These are phyloP conservation scores for Pseudocercospora eumusae DNA, from an alignment of 2,329 filamentous ascomycete species.

Conservation along the genomic window DNA sequence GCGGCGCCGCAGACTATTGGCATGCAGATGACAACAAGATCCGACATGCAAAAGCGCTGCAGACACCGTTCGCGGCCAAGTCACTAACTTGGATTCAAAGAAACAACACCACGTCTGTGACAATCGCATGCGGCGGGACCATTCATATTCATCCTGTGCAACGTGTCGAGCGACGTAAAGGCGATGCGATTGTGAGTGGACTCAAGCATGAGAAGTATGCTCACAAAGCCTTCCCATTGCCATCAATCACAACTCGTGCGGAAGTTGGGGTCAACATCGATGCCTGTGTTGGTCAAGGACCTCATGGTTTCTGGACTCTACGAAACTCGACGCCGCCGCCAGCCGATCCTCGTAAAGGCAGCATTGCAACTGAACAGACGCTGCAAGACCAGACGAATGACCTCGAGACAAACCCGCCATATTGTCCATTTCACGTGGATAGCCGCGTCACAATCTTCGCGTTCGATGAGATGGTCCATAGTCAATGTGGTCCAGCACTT, in stretches of 20 bases:
- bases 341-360: constrained; percentile 7
- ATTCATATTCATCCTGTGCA: constrained; percentile 67
- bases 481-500: constrained; percentile 20
- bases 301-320: constrained; percentile 47
- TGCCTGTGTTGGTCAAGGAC: constrained; percentile 35
- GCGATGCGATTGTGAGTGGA: constrained; percentile 55
- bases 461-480: constrained; percentile 47
- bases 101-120: constrained; percentile 63
- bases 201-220: constrained; percentile 36
- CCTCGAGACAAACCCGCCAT: constrained; percentile 84
- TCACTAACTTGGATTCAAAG: constrained; percentile 65
- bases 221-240: constrained; percentile 32
- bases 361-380: neutral
- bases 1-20: constrained; percentile 68
- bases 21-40: constrained; percentile 76
- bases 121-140: constrained; percentile 65
- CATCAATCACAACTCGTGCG: constrained; percentile 26
- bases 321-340: constrained; percentile 20
- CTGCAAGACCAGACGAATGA: constrained; percentile 22
- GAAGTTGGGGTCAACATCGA: constrained; percentile 14
- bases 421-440: constrained; percentile 94
- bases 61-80: constrained; percentile 51
- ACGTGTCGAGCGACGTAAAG: constrained; percentile 43
- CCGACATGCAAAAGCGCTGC: constrained; percentile 59
- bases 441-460: constrained; percentile 76